A percentile compares a stretch with the other conserved stretches of the same genome.
Conservation (phyloP, 2,329 filamentous ascomycete genomes). For the Cordyceps militaris region DNA sequence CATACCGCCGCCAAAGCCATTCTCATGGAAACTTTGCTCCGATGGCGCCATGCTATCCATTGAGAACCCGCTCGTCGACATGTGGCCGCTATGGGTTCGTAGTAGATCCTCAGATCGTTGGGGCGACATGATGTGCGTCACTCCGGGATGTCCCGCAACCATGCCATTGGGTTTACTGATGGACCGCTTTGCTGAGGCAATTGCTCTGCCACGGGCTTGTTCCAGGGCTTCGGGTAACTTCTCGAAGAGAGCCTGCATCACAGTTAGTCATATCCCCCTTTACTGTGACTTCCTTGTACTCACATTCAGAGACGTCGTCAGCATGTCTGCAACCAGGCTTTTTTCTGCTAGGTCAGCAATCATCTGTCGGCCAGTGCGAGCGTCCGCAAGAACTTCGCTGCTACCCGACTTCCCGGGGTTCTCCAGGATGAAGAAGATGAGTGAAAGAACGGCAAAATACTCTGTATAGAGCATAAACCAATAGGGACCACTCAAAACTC, state of each 20-base stretch:
- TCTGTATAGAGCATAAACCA: slow-evolving; percentile 85
- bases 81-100: slow-evolving; percentile 23
- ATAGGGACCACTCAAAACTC: slow-evolving; percentile 71
- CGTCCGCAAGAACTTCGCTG: slow-evolving; percentile 77
- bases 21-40: slow-evolving; percentile 28
- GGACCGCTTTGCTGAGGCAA: slow-evolving; percentile 23
- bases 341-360: slow-evolving; percentile 71
- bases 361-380: slow-evolving; percentile 75
- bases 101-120: slow-evolving; percentile 29
- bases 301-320: slow-evolving; percentile 71
- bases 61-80: slow-evolving; percentile 23
- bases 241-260: slow-evolving; percentile 66
- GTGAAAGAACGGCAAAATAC: slow-evolving; percentile 72
- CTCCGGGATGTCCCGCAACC: slow-evolving; percentile 25
- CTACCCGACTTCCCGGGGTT: slow-evolving; percentile 69
- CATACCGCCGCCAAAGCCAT: slow-evolving; percentile 30
- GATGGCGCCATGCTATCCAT: slow-evolving; percentile 27
- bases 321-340: slow-evolving; percentile 83
- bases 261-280: slow-evolving; percentile 16
- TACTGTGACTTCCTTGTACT: slow-evolving; percentile 23
- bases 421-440: slow-evolving; percentile 74
- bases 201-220: slow-evolving; percentile 33
- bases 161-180: slow-evolving; percentile 21
- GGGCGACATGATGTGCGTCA: slow-evolving; percentile 26
- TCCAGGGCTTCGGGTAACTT: slow-evolving; percentile 69